These are phyloP conservation scores for Pistacia atlantica DNA, from an alignment of 345 rosid genomes.

Conservation along the genomic window DNA sequence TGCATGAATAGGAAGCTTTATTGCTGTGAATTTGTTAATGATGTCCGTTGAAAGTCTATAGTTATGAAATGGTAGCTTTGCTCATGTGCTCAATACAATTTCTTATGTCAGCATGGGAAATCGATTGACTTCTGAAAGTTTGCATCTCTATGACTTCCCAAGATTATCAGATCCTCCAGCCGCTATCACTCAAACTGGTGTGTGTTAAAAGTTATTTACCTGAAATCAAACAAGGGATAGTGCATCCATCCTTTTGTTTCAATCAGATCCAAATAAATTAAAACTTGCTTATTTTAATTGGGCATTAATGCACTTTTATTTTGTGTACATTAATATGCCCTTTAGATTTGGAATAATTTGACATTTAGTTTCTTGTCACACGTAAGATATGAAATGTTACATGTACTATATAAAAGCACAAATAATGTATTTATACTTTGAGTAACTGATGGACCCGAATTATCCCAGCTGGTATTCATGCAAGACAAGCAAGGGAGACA, in stretches of 20 bases:
- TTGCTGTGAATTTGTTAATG: neutral
- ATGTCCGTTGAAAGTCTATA: neutral
- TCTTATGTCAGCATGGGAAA: constrained; percentile 52
- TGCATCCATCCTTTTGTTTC: neutral
- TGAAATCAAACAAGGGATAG: neutral
- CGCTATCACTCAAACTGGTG: no score
- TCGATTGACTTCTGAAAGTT: constrained; percentile 61
- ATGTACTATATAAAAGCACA: neutral
- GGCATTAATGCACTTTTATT: neutral
- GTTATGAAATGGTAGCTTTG: neutral
- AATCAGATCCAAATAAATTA: neutral
- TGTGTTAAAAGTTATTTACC: no score
- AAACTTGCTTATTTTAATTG: neutral
- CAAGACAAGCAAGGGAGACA: no score
- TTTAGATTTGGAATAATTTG: neutral
- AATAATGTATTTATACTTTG: no score
- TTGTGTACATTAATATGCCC: no score
- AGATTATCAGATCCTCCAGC: no score
- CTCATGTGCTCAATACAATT: constrained; percentile 3
- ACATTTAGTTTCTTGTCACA: neutral
- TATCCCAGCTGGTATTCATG: no score
- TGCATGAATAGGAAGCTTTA: no score
- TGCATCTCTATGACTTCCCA: neutral
- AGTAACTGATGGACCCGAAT: no score
- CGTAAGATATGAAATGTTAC: neutral